phyloP scores from a whole-genome alignment of 805 yeast genomes.

The Scheffersomyces lignosus region DNA sequence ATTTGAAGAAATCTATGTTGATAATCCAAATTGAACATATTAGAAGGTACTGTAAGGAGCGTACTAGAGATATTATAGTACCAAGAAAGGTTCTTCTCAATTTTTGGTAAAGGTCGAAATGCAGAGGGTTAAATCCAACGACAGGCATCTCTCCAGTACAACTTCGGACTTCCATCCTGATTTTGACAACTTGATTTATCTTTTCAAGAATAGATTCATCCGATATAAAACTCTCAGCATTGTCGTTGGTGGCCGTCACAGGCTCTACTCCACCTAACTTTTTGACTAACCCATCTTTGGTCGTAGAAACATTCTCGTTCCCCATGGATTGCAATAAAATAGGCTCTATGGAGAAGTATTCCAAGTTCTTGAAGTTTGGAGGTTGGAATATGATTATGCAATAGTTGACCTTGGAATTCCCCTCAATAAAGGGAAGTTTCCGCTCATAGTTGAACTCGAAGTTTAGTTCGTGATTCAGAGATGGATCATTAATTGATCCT shows the following conservation, averaged over 20 bases:
- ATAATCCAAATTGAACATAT: constrained; percentile 22
- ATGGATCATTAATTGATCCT: constrained; percentile 14
- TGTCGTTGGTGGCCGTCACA: constrained; percentile 6
- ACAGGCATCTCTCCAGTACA: background rate
- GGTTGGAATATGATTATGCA: constrained; percentile 65
- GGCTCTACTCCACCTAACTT: constrained; percentile 18
- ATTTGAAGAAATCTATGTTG: constrained; percentile 22
- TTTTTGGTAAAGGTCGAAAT: constrained; percentile 1
- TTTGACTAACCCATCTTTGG: constrained; percentile 17
- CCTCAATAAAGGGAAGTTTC: background rate
- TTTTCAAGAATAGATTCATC: constrained; percentile 32
- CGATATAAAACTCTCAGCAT: constrained; percentile 22
- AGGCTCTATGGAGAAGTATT: constrained; percentile 75
- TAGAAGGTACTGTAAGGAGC: constrained; percentile 10
- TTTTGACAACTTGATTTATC: constrained; percentile 29
- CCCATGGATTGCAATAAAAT: constrained; percentile 59
- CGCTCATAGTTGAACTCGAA: constrained; percentile 3
- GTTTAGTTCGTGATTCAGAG: constrained; percentile 5
- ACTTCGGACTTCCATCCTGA: constrained; percentile 9
- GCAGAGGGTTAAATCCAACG: constrained; percentile 2
- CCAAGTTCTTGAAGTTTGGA: constrained; percentile 70
- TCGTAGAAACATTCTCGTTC: constrained; percentile 5
- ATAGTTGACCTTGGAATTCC: too few species aligned
- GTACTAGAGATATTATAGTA: constrained; percentile 23
- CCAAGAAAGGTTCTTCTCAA: constrained; percentile 19